Percentiles rank a stretch among this genome's conserved stretches.
phyloP scores from a whole-genome alignment of 106 monocot species.

The Chionographis japonica region DNA sequence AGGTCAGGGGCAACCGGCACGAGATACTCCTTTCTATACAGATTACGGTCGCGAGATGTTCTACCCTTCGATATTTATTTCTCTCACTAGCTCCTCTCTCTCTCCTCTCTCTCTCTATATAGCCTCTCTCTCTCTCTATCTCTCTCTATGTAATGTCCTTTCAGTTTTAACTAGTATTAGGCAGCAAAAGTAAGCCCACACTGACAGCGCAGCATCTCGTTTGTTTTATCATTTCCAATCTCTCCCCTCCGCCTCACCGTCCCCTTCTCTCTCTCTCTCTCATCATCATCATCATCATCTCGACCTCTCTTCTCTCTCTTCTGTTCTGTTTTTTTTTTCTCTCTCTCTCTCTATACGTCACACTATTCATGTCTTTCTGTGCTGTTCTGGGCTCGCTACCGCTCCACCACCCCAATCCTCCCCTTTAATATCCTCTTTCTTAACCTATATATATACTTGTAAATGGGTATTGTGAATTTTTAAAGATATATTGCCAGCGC shows the following conservation, averaged over 20 bases:
- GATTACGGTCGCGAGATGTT: too few species aligned
- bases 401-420: background rate
- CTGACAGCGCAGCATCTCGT: conserved; percentile 64
- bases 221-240: conserved; percentile 27
- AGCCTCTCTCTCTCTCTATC: conserved; percentile 11
- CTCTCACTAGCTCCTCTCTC: background rate
- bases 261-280: conserved; percentile 3
- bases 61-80: background rate
- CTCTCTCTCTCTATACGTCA: background rate
- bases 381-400: too few species aligned
- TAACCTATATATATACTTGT: conserved; percentile 10
- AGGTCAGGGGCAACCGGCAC: too few species aligned
- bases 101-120: conserved; percentile 7
- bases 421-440: background rate
- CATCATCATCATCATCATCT: conserved; percentile 23
- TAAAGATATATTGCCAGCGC: conserved; percentile 16
- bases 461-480: background rate
- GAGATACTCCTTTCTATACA: too few species aligned
- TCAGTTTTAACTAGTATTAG: conserved; percentile 38
- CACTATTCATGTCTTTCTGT: background rate
- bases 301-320: too few species aligned
- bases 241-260: conserved; percentile 10
- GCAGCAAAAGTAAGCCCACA: conserved; percentile 24
- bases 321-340: conserved; percentile 7
- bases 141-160: conserved; percentile 19